Evolutionary conservation across 2,329 filamentous ascomycete species (phyloP).

Genomic region (Raffaelea arxii): DNA sequence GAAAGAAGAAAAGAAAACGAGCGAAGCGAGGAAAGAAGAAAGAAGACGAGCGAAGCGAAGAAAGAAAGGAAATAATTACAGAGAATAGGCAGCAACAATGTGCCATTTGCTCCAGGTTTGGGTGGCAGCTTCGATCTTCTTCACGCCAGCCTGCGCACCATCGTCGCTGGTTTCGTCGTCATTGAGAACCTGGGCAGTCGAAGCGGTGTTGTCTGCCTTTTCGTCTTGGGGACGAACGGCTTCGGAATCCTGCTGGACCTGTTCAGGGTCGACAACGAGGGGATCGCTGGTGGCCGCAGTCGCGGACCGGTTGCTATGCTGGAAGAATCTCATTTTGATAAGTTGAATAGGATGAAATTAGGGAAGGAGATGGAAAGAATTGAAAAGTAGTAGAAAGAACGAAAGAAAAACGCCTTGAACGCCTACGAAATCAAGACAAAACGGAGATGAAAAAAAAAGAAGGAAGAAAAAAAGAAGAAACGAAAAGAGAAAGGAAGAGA

Average conservation of each 20-base stretch:
- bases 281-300: too few species aligned
- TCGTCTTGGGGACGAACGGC: neutral
- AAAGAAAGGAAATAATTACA: too few species aligned
- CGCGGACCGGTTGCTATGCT: neutral
- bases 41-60: too few species aligned
- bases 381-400: neutral
- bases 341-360: neutral
- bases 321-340: neutral
- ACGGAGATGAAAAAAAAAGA: neutral
- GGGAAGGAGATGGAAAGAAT: neutral
- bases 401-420: too few species aligned
- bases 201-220: neutral
- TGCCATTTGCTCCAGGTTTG: constrained; percentile 30
- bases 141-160: constrained; percentile 33
- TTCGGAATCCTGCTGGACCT: neutral
- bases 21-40: too few species aligned
- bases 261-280: neutral
- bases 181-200: neutral
- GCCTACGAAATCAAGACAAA: neutral
- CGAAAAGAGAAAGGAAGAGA: too few species aligned
- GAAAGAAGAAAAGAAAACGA: too few species aligned
- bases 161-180: neutral
- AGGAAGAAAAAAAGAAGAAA: neutral
- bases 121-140: constrained; percentile 35
- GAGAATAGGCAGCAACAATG: constrained; percentile 29